These are phyloP conservation scores for Nakazawaea wyomingensis DNA, from an alignment of 805 yeast species.

Conservation along the genomic window DNA sequence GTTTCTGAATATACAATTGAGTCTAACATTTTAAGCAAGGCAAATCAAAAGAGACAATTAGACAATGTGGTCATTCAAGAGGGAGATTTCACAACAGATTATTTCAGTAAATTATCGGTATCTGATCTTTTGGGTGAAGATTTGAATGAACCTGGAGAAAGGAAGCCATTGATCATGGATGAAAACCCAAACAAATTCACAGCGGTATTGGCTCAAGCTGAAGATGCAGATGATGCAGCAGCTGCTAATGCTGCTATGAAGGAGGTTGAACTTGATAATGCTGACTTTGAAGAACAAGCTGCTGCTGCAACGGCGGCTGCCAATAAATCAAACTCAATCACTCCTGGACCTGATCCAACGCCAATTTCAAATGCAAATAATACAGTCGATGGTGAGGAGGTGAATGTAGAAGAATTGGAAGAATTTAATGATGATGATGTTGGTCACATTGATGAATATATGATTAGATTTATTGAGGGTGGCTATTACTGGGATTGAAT, in stretches of 20 bases:
- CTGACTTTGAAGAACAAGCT: conserved; percentile 63
- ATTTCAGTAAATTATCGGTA: conserved; percentile 82
- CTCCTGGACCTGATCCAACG: conserved; percentile 18
- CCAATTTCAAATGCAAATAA: conserved; percentile 15
- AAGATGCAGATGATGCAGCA: conserved; percentile 84
- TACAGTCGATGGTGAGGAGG: conserved; percentile 14
- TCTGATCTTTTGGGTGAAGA: conserved; percentile 75
- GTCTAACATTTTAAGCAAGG: conserved; percentile 87
- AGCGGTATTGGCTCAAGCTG: conserved; percentile 76
- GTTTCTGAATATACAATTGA: conserved; percentile 96
- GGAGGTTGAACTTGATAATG: conserved; percentile 79
- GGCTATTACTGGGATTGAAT: conserved; percentile 56
- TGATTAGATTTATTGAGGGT: conserved; percentile 84
- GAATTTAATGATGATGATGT: conserved; percentile 57
- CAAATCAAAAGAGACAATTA: conserved; percentile 88
- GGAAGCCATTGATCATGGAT: conserved; percentile 20
- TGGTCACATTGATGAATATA: conserved; percentile 91
- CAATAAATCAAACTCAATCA: conserved; percentile 20
- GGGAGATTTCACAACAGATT: conserved; percentile 97
- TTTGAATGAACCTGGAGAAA: conserved; percentile 23
- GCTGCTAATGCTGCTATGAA: conserved; percentile 89
- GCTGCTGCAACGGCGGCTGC: conserved; percentile 20
- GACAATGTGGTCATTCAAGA: conserved; percentile 96
- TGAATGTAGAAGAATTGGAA: conserved; percentile 26
- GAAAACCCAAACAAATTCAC: conserved; percentile 27